These are phyloP conservation scores for Cyberlindnera suaveolens DNA, from an alignment of 805 yeast species.

Conservation along the genomic window DNA sequence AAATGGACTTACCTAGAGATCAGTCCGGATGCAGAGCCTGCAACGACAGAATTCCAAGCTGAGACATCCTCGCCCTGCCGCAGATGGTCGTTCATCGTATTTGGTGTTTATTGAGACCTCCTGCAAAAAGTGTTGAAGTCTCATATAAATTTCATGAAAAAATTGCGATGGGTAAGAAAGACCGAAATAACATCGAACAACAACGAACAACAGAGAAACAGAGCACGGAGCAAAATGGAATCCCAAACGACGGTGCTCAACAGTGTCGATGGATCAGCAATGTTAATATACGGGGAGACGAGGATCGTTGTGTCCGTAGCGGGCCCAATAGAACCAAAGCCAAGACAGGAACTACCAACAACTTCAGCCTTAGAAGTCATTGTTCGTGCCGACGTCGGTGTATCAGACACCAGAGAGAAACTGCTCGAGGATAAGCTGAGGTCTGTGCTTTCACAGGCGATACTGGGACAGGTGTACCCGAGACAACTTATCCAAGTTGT, in stretches of 20 bases:
- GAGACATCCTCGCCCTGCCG: conserved; percentile 37
- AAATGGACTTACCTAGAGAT: conserved; percentile 25
- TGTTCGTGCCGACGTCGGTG: conserved; percentile 73
- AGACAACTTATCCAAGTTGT: conserved; percentile 70
- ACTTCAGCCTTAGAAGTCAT: conserved; percentile 70
- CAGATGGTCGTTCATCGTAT: conserved; percentile 33
- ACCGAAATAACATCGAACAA: no score
- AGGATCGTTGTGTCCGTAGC: conserved; percentile 70
- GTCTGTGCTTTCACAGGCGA: conserved; percentile 50
- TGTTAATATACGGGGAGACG: conserved; percentile 42
- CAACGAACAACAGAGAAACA: not conserved
- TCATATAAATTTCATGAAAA: no score
- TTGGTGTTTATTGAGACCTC: conserved; percentile 3
- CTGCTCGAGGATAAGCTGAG: conserved; percentile 66
- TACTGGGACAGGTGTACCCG: conserved; percentile 65
- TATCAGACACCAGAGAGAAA: conserved; percentile 69
- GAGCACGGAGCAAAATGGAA: conserved; percentile 1
- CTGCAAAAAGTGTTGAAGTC: no score
- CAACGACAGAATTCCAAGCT: conserved; percentile 33
- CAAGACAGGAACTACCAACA: conserved; percentile 80
- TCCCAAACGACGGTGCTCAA: conserved; percentile 28
- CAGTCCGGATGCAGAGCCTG: conserved; percentile 43
- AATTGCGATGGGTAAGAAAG: no score
- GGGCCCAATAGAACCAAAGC: conserved; percentile 85
- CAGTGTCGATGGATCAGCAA: conserved; percentile 80